These are phyloP conservation scores for Berberis vulgaris DNA, from an alignment of 164 flowering plant species.

Conservation along the genomic window DNA sequence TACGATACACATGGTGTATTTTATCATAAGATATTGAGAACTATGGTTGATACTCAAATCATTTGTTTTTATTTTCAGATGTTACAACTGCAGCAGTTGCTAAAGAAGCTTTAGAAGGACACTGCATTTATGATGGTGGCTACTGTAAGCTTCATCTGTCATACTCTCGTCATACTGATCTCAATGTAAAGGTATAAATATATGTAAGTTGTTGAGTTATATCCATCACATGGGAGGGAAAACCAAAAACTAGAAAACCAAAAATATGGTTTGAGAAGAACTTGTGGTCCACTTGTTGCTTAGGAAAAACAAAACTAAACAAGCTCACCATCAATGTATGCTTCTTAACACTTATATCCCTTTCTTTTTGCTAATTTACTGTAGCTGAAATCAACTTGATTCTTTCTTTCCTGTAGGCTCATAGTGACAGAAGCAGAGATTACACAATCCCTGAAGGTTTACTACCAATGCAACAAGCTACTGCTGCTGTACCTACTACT, in stretches of 20 bases:
- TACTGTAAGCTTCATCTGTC: constrained; percentile 99
- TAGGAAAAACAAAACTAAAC: background rate
- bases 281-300: background rate
- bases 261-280: background rate
- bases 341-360: background rate
- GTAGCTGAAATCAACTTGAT: background rate
- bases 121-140: constrained; percentile 99
- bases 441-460: constrained; percentile 58
- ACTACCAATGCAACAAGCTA: constrained; percentile 36
- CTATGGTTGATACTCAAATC: background rate
- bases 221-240: background rate
- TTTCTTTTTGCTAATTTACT: background rate
- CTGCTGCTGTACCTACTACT: constrained; percentile 24
- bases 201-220: background rate
- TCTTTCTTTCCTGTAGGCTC: constrained; percentile 33
- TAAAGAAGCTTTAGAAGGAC: constrained; percentile 82
- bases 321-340: background rate
- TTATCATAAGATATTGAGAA: too few relatives aligned
- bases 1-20: too few relatives aligned
- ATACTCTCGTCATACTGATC: constrained; percentile 99
- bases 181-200: constrained; percentile 79
- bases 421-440: constrained; percentile 78
- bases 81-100: constrained; percentile 66
- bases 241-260: background rate
- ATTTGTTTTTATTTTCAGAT: constrained; percentile 30